Base-by-base conservation (phyloP, 306 rosid genomes). In the Vachellia pachyceras region DNA sequence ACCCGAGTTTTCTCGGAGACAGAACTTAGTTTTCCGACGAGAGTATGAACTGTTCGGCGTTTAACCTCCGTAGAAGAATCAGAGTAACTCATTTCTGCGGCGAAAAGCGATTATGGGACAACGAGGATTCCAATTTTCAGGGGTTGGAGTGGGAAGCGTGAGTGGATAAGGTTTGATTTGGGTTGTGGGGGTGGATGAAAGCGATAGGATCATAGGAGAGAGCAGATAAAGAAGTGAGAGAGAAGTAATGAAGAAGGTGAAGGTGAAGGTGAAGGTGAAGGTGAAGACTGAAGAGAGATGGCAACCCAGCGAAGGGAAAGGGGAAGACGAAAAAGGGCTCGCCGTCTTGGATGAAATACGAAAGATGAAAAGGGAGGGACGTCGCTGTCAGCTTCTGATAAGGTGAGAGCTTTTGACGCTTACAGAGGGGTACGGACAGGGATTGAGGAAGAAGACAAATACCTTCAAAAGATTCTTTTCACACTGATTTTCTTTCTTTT, bases 1-100 rank as follows among this genome's bases (percentile, higher is more conserved):
- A 83, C 64, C 3, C 97, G 87, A 73, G 87, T 88, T 33, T 79
- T 88, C 25, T 87, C 91, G 11, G 91, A 91, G 10, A 91, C 95
- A 1, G 97, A 91, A 79, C 90, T 52, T 7, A 93, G 97, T 70
- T 77, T 84, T 4, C 87, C 66, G 6, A 93, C 90, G 1, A 91
- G 79, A 0, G 91, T 65, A 10, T 85, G 76, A 25, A 79, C 87
- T 12, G 92, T 78, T 25, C 86, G 84, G 13, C 42, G 73, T 61
- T 91, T 90, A 25, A 77, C 88, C 65, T 93, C 97, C 97, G 86
- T 90, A 10, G 12, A 22, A 14, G 20, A n/a, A 18, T 15, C 72
- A 3, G 41, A 46, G 20, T 12, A 18, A 3, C 71, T 25, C 55
- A 12, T 39, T 42, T 45, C 44, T 20, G n/a, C 44, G 35, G 45